Base-by-base conservation (phyloP, 768 basidiomycete genomes). In the Piloderma croceum region DNA sequence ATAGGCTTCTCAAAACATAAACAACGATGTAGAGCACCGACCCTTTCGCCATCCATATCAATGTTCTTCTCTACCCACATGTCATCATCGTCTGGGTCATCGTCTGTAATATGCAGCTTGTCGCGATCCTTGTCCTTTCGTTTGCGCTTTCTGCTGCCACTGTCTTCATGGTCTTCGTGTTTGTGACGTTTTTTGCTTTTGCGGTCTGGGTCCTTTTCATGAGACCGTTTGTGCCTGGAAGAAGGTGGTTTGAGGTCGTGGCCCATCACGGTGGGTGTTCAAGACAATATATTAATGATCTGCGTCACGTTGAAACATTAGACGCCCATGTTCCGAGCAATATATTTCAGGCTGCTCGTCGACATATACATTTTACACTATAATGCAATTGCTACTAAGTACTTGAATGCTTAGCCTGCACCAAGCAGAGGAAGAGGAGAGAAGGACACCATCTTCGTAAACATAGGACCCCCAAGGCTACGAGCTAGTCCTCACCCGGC, bases 31-130 rank as follows among this genome's bases (percentile, higher is more conserved):
- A 25, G n/a, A 56, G 42, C 6, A 71, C 79, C 50, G 57, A 89
- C 86, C 56, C 71, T 68, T 60, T 86, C 83, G 13, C 83, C 81
- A 38, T 83, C 83, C 65, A 80, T 74, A 53, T 81, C 80, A 25
- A 90, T 79, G 50, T 88, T 87, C 69, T 88, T 90, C 67, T 91
- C 91, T 18, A 81, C 74, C 90, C 90, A 92, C 66, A 89, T 74
- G 41, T 81, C 81, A 13, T 81, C 79, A 55, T 79, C 81, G 45
- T 78, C 68, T 12, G 73, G 70, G 54, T 91, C 83, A 51, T 90
- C 86, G 56, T 89, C 89, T 1, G 74, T 67, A 24, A 78, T 67
- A 6, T 58, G 56, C 20, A 83, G 60, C 24, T 74, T 71, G 23
- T 58, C 32, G 39, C 53, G 46, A 17, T 56, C 45, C 25, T 65